Percentiles rank a stretch among this genome's conserved stretches.
Evolutionary conservation across 768 basidiomycete species (phyloP).

Genomic region (Pulveroboletus sp.): DNA sequence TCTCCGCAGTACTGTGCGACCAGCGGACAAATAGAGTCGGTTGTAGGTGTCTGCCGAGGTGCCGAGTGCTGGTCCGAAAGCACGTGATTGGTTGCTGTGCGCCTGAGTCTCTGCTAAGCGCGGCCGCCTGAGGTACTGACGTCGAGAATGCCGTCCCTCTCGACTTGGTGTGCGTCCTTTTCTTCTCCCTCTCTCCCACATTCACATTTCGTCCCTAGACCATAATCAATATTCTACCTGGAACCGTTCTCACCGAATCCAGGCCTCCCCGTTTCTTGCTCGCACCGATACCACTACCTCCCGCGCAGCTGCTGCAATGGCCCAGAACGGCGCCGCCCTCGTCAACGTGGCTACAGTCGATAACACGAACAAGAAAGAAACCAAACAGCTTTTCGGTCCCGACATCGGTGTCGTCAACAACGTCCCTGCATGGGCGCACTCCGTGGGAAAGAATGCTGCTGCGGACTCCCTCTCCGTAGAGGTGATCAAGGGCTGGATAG

Average conservation of each 20-base stretch:
- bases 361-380: constrained; percentile 42
- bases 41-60: background rate
- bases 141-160: constrained; percentile 28
- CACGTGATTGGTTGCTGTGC: background rate
- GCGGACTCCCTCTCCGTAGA: constrained; percentile 77
- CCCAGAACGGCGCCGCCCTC: constrained; percentile 32
- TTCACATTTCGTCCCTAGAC: constrained; percentile 28
- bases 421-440: constrained; percentile 67
- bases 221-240: constrained; percentile 49
- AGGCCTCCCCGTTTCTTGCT: constrained; percentile 49
- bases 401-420: constrained; percentile 74
- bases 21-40: too few relatives aligned
- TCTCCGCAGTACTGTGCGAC: too few relatives aligned
- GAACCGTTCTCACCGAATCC: constrained; percentile 54
- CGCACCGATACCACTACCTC: constrained; percentile 46
- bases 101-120: too few relatives aligned
- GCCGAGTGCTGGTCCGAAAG: constrained; percentile 3
- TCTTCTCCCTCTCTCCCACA: background rate
- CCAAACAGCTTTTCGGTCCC: constrained; percentile 81
- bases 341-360: constrained; percentile 21
- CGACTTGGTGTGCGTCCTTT: constrained; percentile 36
- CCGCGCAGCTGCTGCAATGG: constrained; percentile 46
- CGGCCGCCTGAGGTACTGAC: background rate
- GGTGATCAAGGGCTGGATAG: constrained; percentile 77
- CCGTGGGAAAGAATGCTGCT: constrained; percentile 55